Evolutionary conservation across 1,139 yeast genomes (phyloP).

Genomic region (Pichia sp.): DNA sequence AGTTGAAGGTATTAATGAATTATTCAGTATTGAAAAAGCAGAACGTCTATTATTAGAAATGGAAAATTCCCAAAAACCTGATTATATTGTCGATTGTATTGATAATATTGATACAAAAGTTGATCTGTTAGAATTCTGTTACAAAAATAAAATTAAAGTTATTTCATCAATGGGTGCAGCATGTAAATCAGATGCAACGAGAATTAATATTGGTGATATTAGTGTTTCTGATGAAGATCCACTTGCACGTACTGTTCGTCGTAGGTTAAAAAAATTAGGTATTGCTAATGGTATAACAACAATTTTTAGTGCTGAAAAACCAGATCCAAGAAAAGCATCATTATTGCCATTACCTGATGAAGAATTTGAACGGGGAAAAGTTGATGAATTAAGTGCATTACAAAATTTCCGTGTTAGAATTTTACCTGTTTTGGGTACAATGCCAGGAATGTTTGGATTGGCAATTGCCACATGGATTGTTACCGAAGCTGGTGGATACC

Average conservation of each 20-base stretch:
- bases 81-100: slow-evolving; percentile 85
- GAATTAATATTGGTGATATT: slow-evolving; percentile 75
- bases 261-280: slow-evolving; percentile 75
- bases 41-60: slow-evolving; percentile 41
- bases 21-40: slow-evolving; percentile 68
- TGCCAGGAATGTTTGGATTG: slow-evolving; percentile 95
- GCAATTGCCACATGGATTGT: slow-evolving; percentile 80
- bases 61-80: slow-evolving; percentile 45
- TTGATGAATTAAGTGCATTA: slow-evolving; percentile 80
- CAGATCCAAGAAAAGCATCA: slow-evolving; percentile 89
- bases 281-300: slow-evolving; percentile 74
- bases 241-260: slow-evolving; percentile 78
- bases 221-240: slow-evolving; percentile 88
- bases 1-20: slow-evolving; percentile 67
- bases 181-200: slow-evolving; percentile 78
- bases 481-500: slow-evolving; percentile 79
- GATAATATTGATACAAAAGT: slow-evolving; percentile 95
- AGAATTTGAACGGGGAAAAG: slow-evolving; percentile 73
- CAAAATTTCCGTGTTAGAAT: slow-evolving; percentile 89
- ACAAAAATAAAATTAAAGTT: slow-evolving; percentile 51
- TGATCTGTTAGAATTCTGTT: slow-evolving; percentile 72
- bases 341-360: slow-evolving; percentile 77
- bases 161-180: slow-evolving; percentile 97
- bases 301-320: slow-evolving; percentile 91
- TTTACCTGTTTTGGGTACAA: slow-evolving; percentile 88